Conservation (phyloP, 768 basidiomycete species). For the Podaxis rugospora region DNA sequence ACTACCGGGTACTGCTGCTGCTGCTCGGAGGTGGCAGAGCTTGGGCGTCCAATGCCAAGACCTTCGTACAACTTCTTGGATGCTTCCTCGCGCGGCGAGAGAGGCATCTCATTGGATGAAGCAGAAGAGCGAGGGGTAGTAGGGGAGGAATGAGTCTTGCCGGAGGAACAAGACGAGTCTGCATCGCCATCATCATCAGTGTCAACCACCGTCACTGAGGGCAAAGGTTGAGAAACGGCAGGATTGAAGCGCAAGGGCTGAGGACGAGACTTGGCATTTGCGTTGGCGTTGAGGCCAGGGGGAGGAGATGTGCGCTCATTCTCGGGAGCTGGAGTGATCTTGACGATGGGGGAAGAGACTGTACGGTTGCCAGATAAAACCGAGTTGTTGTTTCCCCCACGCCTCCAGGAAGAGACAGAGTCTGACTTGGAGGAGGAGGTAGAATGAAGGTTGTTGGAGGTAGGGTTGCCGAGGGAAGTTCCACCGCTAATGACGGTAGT, state of each 20-base stretch:
- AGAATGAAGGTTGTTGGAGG: slow-evolving; percentile 34
- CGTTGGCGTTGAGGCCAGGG: slow-evolving; percentile 4
- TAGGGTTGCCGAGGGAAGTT: slow-evolving; percentile 55
- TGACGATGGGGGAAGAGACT: slow-evolving; percentile 62
- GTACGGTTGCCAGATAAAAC: slow-evolving; percentile 63
- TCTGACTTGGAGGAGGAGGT: slow-evolving; percentile 77
- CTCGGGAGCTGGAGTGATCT: slow-evolving; percentile 72
- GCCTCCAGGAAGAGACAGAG: slow-evolving; percentile 75
- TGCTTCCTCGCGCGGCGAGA: slow-evolving; percentile 85
- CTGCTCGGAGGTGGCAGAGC: slow-evolving; percentile 37
- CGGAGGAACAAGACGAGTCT: slow-evolving; percentile 55
- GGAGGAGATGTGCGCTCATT: slow-evolving; percentile 29
- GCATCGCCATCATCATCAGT: slow-evolving; percentile 51
- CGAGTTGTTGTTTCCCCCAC: slow-evolving; percentile 68
- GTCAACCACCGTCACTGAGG: slow-evolving; percentile 54
- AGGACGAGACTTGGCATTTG: slow-evolving; percentile 44
- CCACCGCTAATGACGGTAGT: slow-evolving; percentile 73
- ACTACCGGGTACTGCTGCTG: slow-evolving; percentile 33
- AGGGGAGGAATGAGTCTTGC: slow-evolving; percentile 65
- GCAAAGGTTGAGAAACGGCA: slow-evolving; percentile 45
- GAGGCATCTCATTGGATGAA: slow-evolving; percentile 54
- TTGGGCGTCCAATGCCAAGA: slow-evolving; percentile 75
- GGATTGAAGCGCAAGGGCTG: slow-evolving; percentile 62
- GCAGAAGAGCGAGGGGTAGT: slow-evolving; percentile 66
- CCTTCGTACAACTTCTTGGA: slow-evolving; percentile 86